phyloP scores from a whole-genome alignment of 768 basidiomycete species.

The Pleurotus salmoneostramineus region DNA sequence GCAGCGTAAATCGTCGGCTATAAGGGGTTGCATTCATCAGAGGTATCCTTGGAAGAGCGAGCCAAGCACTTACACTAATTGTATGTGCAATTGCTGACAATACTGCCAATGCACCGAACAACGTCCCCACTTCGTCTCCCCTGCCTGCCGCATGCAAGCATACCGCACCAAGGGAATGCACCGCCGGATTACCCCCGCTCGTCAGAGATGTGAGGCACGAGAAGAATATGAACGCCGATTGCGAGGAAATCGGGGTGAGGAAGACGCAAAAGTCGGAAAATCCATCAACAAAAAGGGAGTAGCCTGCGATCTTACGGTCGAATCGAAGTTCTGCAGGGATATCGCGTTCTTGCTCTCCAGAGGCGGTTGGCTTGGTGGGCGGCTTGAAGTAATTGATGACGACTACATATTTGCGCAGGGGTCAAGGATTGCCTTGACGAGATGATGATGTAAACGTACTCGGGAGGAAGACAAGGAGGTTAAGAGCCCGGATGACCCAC shows the following conservation, averaged over 20 bases:
- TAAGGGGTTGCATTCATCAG: neutral
- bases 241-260: slow-evolving; percentile 44
- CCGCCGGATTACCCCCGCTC: slow-evolving; percentile 63
- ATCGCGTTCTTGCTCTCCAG: slow-evolving; percentile 18
- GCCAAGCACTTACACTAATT: slow-evolving; percentile 39
- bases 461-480: slow-evolving; percentile 66
- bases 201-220: slow-evolving; percentile 65
- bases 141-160: slow-evolving; percentile 53
- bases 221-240: slow-evolving; percentile 49
- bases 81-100: slow-evolving; percentile 64
- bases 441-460: slow-evolving; percentile 34
- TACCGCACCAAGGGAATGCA: slow-evolving; percentile 69
- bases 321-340: slow-evolving; percentile 63
- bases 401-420: slow-evolving; percentile 70
- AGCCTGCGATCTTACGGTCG: slow-evolving; percentile 61
- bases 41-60: neutral
- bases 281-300: slow-evolving; percentile 66
- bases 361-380: slow-evolving; percentile 25
- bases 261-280: slow-evolving; percentile 61
- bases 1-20: slow-evolving; percentile 70
- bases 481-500: slow-evolving; percentile 59
- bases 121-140: slow-evolving; percentile 46
- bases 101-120: slow-evolving; percentile 73
- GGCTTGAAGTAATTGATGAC: slow-evolving; percentile 61
- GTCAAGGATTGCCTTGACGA: slow-evolving; percentile 36